These are phyloP conservation scores for Wickerhamomyces chambardii DNA, from an alignment of 805 yeast genomes.

Conservation along the genomic window DNA sequence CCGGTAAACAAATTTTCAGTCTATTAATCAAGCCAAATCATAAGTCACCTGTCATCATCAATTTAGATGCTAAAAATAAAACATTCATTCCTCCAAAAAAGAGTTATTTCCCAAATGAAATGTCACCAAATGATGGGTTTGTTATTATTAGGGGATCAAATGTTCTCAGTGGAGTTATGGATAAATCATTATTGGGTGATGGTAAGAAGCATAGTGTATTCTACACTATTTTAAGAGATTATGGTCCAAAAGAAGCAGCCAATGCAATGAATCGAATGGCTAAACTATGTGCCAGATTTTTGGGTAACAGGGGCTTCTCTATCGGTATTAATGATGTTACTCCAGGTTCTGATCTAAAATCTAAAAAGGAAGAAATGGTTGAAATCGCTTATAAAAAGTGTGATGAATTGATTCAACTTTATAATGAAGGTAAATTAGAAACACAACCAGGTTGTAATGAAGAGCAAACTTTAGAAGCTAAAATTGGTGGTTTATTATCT, in stretches of 20 bases:
- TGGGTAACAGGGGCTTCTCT: constrained; percentile 94
- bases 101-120: constrained; percentile 75
- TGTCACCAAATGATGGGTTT: constrained; percentile 97
- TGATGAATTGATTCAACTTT: constrained; percentile 78
- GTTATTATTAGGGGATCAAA: constrained; percentile 86
- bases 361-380: constrained; percentile 79
- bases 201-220: constrained; percentile 97
- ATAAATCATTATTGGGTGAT: constrained; percentile 91
- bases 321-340: constrained; percentile 98
- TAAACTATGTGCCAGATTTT: constrained; percentile 90
- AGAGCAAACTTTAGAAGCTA: constrained; percentile 96
- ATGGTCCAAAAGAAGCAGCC: constrained; percentile 96
- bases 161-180: constrained; percentile 92
- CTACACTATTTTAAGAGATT: constrained; percentile 90
- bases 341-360: constrained; percentile 72
- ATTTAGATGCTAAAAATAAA: constrained; percentile 90
- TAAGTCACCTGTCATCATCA: constrained; percentile 71
- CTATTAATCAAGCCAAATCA: constrained; percentile 78
- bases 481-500: constrained; percentile 91
- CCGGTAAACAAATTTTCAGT: constrained; percentile 94
- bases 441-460: constrained; percentile 99
- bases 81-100: constrained; percentile 71
- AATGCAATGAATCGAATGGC: constrained; percentile 98
- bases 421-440: constrained; percentile 80
- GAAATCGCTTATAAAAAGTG: constrained; percentile 86